Evolutionary conservation across 345 rosid genomes (phyloP).

Genomic region (Aquilaria malaccensis): DNA sequence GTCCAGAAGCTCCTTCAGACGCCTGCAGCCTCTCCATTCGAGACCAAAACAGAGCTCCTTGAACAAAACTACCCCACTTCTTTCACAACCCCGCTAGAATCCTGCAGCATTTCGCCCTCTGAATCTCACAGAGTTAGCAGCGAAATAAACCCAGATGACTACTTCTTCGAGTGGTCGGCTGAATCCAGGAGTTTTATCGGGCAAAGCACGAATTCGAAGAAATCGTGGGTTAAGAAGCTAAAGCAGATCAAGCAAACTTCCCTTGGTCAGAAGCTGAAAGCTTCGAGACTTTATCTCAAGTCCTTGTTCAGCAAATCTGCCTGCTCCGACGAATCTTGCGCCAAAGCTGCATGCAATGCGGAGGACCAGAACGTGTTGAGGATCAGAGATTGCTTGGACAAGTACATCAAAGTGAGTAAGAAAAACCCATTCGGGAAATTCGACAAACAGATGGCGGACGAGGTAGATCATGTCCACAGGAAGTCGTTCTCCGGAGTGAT

Average conservation of each 20-base stretch:
- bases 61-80: conserved; percentile 23
- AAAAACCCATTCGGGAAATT: conserved; percentile 27
- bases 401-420: conserved; percentile 27
- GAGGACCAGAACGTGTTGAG: conserved; percentile 15
- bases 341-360: conserved; percentile 30
- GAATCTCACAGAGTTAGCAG: conserved; percentile 54
- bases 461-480: conserved; percentile 36
- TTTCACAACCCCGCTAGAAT: conserved; percentile 22
- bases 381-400: conserved; percentile 19
- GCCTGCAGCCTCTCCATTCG: conserved; percentile 3
- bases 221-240: conserved; percentile 40
- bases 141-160: conserved; percentile 48
- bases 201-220: conserved; percentile 17
- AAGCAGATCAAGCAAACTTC: conserved; percentile 52
- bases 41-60: conserved; percentile 11
- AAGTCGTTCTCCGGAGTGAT: conserved; percentile 84
- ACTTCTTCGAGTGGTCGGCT: conserved; percentile 51
- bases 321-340: conserved; percentile 39
- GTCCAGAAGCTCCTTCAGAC: conserved; percentile 58
- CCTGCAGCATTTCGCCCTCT: conserved; percentile 41
- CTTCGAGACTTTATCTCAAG: conserved; percentile 56
- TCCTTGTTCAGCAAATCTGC: conserved; percentile 56
- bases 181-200: conserved; percentile 40
- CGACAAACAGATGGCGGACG: conserved; percentile 28
- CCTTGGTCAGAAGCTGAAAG: conserved; percentile 48